phyloP scores from a whole-genome alignment of 73 alveolate species.

The Uronychia binucleata region DNA sequence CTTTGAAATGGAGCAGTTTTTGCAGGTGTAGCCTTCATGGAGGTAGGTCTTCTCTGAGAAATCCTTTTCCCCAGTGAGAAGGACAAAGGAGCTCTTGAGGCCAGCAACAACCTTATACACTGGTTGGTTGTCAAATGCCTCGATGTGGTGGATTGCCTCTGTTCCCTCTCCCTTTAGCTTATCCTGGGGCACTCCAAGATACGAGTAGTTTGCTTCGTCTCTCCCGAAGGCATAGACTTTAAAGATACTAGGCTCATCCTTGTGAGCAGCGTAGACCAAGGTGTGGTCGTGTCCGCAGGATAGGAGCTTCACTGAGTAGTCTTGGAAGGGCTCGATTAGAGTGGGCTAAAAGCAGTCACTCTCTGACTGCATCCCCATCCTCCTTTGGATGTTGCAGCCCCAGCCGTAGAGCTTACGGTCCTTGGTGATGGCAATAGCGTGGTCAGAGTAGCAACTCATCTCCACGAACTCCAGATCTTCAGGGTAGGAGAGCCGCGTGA shows the following conservation, averaged over 20 bases:
- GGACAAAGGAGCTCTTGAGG: constrained; percentile 50
- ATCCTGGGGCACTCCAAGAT: constrained; percentile 25
- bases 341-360: constrained; percentile 32
- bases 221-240: constrained; percentile 39
- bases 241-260: neutral
- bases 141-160: constrained; percentile 42
- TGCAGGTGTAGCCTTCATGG: constrained; percentile 37
- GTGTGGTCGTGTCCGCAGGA: constrained; percentile 47
- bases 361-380: constrained; percentile 28
- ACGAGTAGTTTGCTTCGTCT: constrained; percentile 15
- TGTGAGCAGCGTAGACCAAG: constrained; percentile 20
- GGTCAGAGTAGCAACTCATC: constrained; percentile 30
- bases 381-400: constrained; percentile 54
- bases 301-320: constrained; percentile 10
- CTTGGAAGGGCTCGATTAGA: constrained; percentile 24
- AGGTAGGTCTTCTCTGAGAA: constrained; percentile 17
- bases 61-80: constrained; percentile 52
- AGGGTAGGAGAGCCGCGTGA: constrained; percentile 15
- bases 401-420: constrained; percentile 60
- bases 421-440: constrained; percentile 44
- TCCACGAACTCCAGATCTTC: constrained; percentile 23
- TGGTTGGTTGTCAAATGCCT: constrained; percentile 49
- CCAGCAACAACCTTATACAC: constrained; percentile 67
- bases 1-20: constrained; percentile 30
- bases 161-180: no score